Base-by-base conservation (phyloP, 2,329 filamentous ascomycete genomes). In the Epichloe amarillans region DNA sequence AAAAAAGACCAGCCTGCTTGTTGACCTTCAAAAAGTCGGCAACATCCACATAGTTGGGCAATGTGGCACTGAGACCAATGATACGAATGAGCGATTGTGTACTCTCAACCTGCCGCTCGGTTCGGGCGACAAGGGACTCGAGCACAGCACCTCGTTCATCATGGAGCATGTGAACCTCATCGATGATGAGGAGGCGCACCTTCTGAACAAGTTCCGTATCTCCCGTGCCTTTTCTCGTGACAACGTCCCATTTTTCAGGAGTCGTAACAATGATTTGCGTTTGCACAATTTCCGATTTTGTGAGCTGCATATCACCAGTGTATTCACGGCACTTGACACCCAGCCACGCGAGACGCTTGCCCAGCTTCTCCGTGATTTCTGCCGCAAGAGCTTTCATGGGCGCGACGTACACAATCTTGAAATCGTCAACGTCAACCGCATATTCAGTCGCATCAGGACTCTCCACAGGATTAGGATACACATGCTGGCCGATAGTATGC, bases 161-260 rank as follows among this genome's bases (percentile, higher is more conserved):
- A 61, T 98, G 94, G 60, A 98, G 83, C 94, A 98, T 98, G 64
- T 98, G 93, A 1, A 98, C 93, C 70, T 98, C 93, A 66, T 98
- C 93, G 55, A 98, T 97, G 61, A 98, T 97, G 53, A 98, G 77
- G 2, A 98, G 74, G 11, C 91, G 82, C 23, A 98, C 93, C 65
- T 98, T 98, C 61, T 98, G 93, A 14, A 98, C 94, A 3, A 98
- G 78, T 64, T 97, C 93, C 0, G 93, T 97, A 63, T 98, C 93
- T 15, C 94, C 93, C 1, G 90, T 97, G 51, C 91, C 94, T 68
- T 97, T 98, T 54, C 93, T 79, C 3, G 93, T 98, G 5, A 98
- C 88, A 1, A 98, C 93, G 65, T 98, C 93, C 94, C 94, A 98
- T 69, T 98, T 98, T 69, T 98, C 93, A 37, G 93, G 93, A 0